phyloP scores from a whole-genome alignment of 192 early-diverging fungal species.

The Rhizophagus sp. region DNA sequence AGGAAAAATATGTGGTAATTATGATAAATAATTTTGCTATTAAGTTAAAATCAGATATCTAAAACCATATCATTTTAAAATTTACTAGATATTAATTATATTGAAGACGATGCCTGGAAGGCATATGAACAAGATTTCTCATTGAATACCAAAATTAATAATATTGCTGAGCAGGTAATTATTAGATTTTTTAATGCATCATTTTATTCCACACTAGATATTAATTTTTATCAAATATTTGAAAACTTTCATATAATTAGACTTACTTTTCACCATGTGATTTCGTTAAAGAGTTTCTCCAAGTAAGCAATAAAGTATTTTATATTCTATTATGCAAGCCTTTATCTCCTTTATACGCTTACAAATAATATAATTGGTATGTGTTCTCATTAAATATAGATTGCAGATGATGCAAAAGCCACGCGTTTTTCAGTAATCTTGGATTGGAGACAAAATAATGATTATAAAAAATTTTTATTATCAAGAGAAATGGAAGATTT shows the following conservation, averaged over 20 bases:
- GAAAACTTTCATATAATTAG: too few species aligned
- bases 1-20: neutral
- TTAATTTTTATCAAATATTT: neutral
- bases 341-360: too few species aligned
- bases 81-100: neutral
- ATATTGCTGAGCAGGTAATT: neutral
- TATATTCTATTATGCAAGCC: too few species aligned
- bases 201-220: neutral
- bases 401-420: constrained; percentile 34
- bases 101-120: neutral
- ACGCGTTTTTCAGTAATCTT: constrained; percentile 31
- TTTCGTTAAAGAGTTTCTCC: neutral
- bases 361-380: too few species aligned
- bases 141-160: neutral
- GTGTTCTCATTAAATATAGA: neutral
- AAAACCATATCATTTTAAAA: neutral
- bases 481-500: constrained; percentile 31
- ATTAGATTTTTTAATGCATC: neutral
- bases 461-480: constrained; percentile 17
- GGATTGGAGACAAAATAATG: constrained; percentile 14
- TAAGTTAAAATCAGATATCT: neutral
- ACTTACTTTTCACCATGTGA: neutral
- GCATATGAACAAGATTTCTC: neutral
- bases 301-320: neutral
- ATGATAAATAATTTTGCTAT: neutral